phyloP scores from a whole-genome alignment of 1,284 basidiomycete genomes.

The Rhodotorula sp. region DNA sequence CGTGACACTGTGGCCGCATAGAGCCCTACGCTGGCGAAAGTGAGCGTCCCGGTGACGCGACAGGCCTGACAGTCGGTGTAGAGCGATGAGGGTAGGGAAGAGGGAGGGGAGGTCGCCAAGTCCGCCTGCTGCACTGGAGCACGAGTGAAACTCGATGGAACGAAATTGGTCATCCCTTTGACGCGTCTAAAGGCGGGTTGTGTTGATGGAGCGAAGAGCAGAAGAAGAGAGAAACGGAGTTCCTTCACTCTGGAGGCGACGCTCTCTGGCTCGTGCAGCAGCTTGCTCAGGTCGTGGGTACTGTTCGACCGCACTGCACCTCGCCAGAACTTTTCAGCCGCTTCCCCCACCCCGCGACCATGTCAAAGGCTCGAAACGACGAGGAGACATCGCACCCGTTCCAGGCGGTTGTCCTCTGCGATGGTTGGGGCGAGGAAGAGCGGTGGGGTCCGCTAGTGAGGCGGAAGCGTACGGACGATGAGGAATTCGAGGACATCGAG shows the following conservation, averaged over 20 bases:
- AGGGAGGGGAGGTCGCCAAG: not conserved
- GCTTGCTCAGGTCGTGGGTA: not conserved
- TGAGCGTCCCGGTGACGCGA: conserved; percentile 32
- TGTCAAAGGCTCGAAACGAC: conserved; percentile 32
- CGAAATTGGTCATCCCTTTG: conserved; percentile 20
- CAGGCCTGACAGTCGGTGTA: conserved; percentile 36
- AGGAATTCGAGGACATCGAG: conserved; percentile 31
- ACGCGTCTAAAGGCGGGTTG: not conserved
- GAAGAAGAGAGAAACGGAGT: not conserved
- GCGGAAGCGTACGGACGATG: conserved; percentile 35
- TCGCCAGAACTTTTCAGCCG: not conserved
- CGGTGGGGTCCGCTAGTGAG: conserved; percentile 43
- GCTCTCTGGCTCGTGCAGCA: not conserved
- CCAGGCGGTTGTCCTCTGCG: conserved; percentile 44
- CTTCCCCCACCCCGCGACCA: not conserved
- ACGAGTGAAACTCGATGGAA: not conserved
- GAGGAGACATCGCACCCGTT: conserved; percentile 42
- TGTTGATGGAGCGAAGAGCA: too few species aligned
- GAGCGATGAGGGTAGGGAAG: not conserved
- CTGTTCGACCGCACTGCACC: not conserved
- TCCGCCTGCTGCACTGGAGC: not conserved
- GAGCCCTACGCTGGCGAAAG: conserved; percentile 34
- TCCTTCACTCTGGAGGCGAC: not conserved
- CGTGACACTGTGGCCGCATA: conserved; percentile 30
- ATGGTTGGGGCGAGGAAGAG: conserved; percentile 39